phyloP scores from a whole-genome alignment of 1,284 basidiomycete genomes.

The Peniophora sp. region DNA sequence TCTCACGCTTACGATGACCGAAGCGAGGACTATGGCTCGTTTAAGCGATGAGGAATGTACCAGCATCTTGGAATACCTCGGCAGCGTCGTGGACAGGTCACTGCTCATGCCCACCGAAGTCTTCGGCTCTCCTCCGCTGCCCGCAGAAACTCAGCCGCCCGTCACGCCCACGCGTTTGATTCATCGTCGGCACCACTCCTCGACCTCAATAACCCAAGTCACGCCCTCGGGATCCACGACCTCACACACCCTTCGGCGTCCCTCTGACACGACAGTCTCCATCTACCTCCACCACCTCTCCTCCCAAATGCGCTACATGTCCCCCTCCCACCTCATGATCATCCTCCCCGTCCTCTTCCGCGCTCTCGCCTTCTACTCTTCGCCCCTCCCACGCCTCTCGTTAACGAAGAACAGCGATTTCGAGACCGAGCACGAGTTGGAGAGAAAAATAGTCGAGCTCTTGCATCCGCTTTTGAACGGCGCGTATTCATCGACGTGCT shows the following conservation, averaged over 20 bases:
- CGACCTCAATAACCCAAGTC: constrained; percentile 30
- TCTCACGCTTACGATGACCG: constrained; percentile 40
- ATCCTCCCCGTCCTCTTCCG: constrained; percentile 70
- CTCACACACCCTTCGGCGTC: constrained; percentile 17
- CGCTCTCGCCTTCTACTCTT: constrained; percentile 51
- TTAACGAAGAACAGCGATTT: constrained; percentile 29
- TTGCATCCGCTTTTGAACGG: constrained; percentile 53
- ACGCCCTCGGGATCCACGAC: constrained; percentile 17
- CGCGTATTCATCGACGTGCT: constrained; percentile 55
- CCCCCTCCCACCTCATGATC: constrained; percentile 39
- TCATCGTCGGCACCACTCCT: constrained; percentile 53
- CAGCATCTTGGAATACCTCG: constrained; percentile 50
- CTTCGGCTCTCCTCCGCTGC: constrained; percentile 17
- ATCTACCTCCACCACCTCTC: constrained; percentile 59
- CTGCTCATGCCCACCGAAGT: constrained; percentile 30
- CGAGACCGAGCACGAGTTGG: constrained; percentile 26
- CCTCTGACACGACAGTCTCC: constrained; percentile 51
- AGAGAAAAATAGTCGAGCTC: constrained; percentile 48
- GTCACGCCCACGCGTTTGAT: constrained; percentile 22
- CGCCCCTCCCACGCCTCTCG: constrained; percentile 58
- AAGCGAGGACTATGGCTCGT: constrained; percentile 45
- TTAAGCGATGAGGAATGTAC: constrained; percentile 48
- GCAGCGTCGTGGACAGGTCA: constrained; percentile 44
- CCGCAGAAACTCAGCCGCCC: constrained; percentile 17
- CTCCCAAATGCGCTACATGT: constrained; percentile 48